Evolutionary conservation across 768 basidiomycete species (phyloP), one percentile per base, ranked within the genome.

Genomic region (Serendipita vermifera): DNA sequence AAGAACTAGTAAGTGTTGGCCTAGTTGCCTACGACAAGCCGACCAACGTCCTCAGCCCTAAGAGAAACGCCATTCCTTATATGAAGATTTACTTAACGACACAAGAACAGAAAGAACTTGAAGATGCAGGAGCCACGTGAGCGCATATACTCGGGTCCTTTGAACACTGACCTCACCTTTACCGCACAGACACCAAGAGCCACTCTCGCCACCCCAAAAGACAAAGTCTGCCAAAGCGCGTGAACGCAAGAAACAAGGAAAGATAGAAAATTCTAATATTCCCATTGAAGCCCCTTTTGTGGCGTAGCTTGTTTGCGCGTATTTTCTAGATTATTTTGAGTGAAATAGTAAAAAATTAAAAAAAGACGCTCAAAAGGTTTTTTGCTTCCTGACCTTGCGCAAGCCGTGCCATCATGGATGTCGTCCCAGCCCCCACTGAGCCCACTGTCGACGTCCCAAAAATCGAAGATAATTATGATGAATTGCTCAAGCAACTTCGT

Each of bases 31-130:
- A 56, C 40, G 11, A 33, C 4, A 24, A 26, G 13, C 15, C 6
- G n/a, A n/a, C n/a, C n/a, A n/a, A n/a, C n/a, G n/a, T n/a, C n/a
- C n/a, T n/a, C 57, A 86, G 84, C 61, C 64, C 75, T 17, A 76
- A 77, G 59, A 73, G 73, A 61, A 75, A 73, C 5, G 76, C 77
- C 60, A 78, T 76, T 2, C 79, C 85, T 0, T 85, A 76, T 57
- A 83, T 89, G 80, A 79, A 75, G 59, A 70, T 88, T 57, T 87
- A 82, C 0, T 68, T 89, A 0, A 80, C 78, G 13, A 68, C 70
- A 24, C 61, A 62, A 54, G 70, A 76, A 55, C 65, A 79, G 0
- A 70, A 73, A 5, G 67, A 71, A 15, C 63, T 75, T 26, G 64
- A 64, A 5, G 64, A 68, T 20, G 62, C 66, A 6, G 72, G 72